Evolutionary conservation across 306 rosid species (phyloP).

Genomic region (Pterocarpus macrocarpus): DNA sequence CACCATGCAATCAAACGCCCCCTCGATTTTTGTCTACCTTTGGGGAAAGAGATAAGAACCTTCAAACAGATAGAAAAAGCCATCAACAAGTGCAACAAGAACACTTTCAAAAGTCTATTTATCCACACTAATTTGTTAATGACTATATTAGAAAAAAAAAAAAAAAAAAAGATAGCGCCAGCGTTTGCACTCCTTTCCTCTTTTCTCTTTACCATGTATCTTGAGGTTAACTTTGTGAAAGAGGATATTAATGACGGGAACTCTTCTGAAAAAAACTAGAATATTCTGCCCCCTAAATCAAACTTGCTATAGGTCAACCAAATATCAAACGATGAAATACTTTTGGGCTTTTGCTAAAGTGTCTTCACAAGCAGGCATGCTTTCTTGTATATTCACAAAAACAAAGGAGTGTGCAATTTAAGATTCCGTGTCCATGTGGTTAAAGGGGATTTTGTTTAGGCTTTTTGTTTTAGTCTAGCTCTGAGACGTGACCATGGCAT

Average conservation of each 20-base stretch:
- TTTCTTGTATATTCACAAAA: constrained; percentile 17
- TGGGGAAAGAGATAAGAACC: constrained; percentile 49
- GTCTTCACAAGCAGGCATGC: constrained; percentile 25
- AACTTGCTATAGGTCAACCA: constrained; percentile 39
- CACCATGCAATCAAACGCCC: constrained; percentile 33
- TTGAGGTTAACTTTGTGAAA: background rate
- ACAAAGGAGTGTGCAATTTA: background rate
- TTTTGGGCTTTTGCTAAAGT: constrained; percentile 37
- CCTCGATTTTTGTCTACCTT: constrained; percentile 46
- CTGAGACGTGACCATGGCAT: constrained; percentile 59
- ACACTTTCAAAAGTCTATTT: constrained; percentile 23
- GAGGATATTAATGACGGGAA: background rate
- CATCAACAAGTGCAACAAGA: background rate
- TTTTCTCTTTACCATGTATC: background rate
- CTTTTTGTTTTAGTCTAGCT: constrained; percentile 27
- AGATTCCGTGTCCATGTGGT: constrained; percentile 62
- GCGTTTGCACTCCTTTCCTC: background rate
- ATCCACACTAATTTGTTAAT: constrained; percentile 6
- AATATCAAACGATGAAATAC: constrained; percentile 39
- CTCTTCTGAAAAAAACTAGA: constrained; percentile 15
- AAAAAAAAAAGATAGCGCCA: background rate
- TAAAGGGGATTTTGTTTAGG: constrained; percentile 41
- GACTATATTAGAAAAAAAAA: background rate
- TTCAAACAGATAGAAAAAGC: constrained; percentile 48
- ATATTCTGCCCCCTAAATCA: constrained; percentile 37